Conservation (phyloP, 208 protist species). For the Balamuthia mandrillaris region DNA sequence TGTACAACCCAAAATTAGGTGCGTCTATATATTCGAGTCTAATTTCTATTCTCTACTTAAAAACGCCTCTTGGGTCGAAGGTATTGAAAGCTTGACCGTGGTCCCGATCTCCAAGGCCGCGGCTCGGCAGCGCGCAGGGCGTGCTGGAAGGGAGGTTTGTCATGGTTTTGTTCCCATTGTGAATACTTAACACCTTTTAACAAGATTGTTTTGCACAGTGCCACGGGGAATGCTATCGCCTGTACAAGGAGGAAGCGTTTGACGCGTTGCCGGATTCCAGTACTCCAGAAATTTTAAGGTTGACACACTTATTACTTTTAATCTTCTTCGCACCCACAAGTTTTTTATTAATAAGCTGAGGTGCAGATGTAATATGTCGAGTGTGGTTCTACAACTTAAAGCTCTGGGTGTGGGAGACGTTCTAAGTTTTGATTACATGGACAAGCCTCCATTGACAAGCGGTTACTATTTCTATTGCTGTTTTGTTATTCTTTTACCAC, state of each 20-base stretch:
- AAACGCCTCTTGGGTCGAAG: too few species aligned
- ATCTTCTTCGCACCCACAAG: background rate
- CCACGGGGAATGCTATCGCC: background rate
- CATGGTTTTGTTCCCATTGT: background rate
- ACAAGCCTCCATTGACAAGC: background rate
- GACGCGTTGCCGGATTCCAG: background rate
- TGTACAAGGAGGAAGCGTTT: background rate
- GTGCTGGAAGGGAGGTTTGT: slow-evolving; percentile 81
- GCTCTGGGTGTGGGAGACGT: background rate
- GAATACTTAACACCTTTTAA: too few species aligned
- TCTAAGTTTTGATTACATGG: background rate
- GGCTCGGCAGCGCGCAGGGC: slow-evolving; percentile 92
- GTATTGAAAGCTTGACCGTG: slow-evolving; percentile 88
- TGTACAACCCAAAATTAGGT: slow-evolving; percentile 70
- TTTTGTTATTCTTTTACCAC: background rate
- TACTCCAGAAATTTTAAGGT: background rate
- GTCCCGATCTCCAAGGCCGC: slow-evolving; percentile 93
- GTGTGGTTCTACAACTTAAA: background rate
- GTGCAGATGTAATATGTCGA: background rate
- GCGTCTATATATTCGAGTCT: background rate
- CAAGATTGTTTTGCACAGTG: too few species aligned
- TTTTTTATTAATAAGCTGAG: background rate
- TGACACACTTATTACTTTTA: background rate
- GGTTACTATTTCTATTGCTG: background rate
- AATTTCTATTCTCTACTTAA: background rate